Percentiles rank a stretch among this genome's conserved stretches.
Evolutionary conservation across 441 rosid genomes (phyloP).

Genomic region (Populus tomentosa): DNA sequence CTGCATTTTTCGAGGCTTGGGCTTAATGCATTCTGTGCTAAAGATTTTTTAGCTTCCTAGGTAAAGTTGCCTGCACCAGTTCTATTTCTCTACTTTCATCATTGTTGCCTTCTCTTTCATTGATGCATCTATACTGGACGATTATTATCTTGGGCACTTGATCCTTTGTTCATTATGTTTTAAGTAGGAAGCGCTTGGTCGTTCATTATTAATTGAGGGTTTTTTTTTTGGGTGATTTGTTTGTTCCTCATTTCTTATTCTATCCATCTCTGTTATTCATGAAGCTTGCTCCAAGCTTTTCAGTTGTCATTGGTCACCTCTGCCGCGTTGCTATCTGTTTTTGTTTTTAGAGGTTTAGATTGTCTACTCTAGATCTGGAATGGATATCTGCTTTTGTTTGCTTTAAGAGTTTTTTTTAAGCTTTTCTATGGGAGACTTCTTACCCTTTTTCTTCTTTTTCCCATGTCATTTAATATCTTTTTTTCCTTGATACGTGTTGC

Average conservation of each 20-base stretch:
- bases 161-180: too few relatives aligned
- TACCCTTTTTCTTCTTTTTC: too few relatives aligned
- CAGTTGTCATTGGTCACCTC: not conserved
- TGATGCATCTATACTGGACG: not conserved
- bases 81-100: not conserved
- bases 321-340: not conserved
- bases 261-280: not conserved
- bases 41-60: too few relatives aligned
- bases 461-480: too few relatives aligned
- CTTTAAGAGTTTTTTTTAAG: too few relatives aligned
- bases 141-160: not conserved
- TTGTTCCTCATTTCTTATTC: too few relatives aligned
- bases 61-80: not conserved
- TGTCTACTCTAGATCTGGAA: too few relatives aligned
- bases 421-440: too few relatives aligned
- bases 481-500: too few relatives aligned
- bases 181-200: too few relatives aligned
- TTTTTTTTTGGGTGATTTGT: not conserved
- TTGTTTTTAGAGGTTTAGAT: too few relatives aligned
- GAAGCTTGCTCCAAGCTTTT: not conserved
- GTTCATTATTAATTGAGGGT: not conserved
- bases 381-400: too few relatives aligned
- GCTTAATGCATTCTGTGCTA: not conserved
- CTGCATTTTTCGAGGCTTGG: not conserved
- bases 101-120: not conserved